A percentile compares a stretch with the other conserved stretches of the same genome.
These are phyloP conservation scores for Boletus sp. DNA, from an alignment of 768 basidiomycete genomes.

Conservation along the genomic window DNA sequence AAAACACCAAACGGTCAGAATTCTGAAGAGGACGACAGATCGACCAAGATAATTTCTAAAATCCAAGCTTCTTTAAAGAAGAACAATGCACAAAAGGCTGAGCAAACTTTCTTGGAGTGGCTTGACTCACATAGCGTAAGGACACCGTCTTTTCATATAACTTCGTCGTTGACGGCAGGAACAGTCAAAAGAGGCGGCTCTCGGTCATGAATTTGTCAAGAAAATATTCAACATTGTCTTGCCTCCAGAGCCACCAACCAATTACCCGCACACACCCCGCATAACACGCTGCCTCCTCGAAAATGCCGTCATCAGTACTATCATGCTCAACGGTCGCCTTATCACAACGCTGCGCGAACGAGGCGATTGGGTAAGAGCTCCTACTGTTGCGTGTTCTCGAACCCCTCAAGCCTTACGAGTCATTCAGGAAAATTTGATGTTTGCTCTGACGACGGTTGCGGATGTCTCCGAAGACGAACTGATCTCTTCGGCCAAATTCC, in stretches of 20 bases:
- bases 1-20: neutral
- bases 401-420: neutral
- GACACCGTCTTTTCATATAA: neutral
- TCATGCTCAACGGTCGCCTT: slow-evolving; percentile 61
- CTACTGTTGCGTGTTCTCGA: neutral
- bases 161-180: neutral
- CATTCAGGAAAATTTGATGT: slow-evolving; percentile 38
- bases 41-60: slow-evolving; percentile 34
- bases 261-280: slow-evolving; percentile 51
- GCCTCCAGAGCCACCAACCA: slow-evolving; percentile 34
- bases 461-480: slow-evolving; percentile 69
- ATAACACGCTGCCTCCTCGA: slow-evolving; percentile 58
- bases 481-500: slow-evolving; percentile 46
- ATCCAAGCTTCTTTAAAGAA: slow-evolving; percentile 42
- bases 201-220: slow-evolving; percentile 55
- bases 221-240: slow-evolving; percentile 53
- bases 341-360: slow-evolving; percentile 48
- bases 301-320: slow-evolving; percentile 50
- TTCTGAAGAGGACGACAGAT: slow-evolving; percentile 16
- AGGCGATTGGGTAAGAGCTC: slow-evolving; percentile 64
- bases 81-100: slow-evolving; percentile 49
- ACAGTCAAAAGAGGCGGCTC: slow-evolving; percentile 17
- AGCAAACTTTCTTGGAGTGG: slow-evolving; percentile 63
- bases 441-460: slow-evolving; percentile 50
- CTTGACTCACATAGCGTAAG: slow-evolving; percentile 35